Conservation (phyloP, 495 filamentous ascomycete genomes). For the Penicillium silybi region DNA sequence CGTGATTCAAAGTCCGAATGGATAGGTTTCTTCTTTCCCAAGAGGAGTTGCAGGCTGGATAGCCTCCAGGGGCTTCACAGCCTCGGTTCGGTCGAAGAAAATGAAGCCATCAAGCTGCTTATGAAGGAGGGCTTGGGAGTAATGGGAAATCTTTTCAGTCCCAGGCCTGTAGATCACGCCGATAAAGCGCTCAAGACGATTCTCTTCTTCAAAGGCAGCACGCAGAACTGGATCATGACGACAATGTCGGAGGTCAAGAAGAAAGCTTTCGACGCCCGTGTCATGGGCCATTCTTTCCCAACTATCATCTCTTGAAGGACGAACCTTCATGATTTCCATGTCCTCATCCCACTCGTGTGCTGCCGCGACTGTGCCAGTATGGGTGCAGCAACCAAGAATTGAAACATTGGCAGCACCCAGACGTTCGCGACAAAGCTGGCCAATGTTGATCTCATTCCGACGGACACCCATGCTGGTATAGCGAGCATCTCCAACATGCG, state of each 20-base stretch:
- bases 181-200: conserved; percentile 51
- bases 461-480: conserved; percentile 51
- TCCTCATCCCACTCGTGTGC: conserved; percentile 55
- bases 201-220: conserved; percentile 35
- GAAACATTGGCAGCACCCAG: conserved; percentile 44
- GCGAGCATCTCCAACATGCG: conserved; percentile 56
- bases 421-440: conserved; percentile 51
- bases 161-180: conserved; percentile 58
- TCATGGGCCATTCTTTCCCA: conserved; percentile 46
- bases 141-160: conserved; percentile 53
- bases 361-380: conserved; percentile 56
- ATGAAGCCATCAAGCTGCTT: conserved; percentile 55
- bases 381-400: conserved; percentile 50
- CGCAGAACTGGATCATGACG: conserved; percentile 33
- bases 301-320: conserved; percentile 37
- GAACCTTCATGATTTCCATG: conserved; percentile 50
- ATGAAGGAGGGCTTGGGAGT: conserved; percentile 49
- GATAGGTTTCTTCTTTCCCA: conserved; percentile 52
- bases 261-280: conserved; percentile 43
- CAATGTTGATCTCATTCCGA: conserved; percentile 51
- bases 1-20: conserved; percentile 49
- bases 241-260: conserved; percentile 46
- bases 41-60: conserved; percentile 47
- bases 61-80: conserved; percentile 48
- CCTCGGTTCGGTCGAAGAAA: conserved; percentile 54